Conservation (phyloP, 2,329 filamentous ascomycete species). For the Epichloe coenophiala region DNA sequence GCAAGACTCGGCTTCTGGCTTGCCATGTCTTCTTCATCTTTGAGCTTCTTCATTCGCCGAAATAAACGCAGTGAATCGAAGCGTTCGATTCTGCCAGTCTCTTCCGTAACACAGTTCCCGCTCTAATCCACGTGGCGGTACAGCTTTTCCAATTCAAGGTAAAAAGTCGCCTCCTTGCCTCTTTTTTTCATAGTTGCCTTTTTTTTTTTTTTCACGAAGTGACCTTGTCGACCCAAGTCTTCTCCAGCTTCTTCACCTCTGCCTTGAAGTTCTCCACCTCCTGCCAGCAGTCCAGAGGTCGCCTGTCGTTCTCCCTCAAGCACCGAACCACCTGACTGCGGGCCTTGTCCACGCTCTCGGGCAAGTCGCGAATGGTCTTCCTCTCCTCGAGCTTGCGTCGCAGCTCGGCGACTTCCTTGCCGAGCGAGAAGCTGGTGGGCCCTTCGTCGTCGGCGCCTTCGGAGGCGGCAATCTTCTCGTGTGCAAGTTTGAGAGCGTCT, state of each 20-base stretch:
- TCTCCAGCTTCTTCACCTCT: conserved; percentile 78
- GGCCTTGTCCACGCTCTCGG: conserved; percentile 59
- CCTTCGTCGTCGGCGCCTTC: conserved; percentile 19
- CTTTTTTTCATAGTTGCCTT: not conserved
- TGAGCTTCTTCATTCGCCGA: not conserved
- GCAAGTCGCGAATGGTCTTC: conserved; percentile 54
- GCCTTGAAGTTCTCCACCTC: conserved; percentile 85
- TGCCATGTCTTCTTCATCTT: too few species aligned
- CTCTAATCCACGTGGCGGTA: not conserved
- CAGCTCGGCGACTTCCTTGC: conserved; percentile 46
- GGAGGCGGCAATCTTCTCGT: conserved; percentile 45
- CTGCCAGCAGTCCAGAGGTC: conserved; percentile 86
- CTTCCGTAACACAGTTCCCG: not conserved
- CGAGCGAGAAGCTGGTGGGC: conserved; percentile 33
- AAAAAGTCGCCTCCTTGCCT: too few species aligned
- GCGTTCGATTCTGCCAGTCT: not conserved
- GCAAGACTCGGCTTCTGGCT: not conserved
- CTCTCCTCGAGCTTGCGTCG: conserved; percentile 45
- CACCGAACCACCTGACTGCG: conserved; percentile 67
- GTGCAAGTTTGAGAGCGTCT: conserved; percentile 53
- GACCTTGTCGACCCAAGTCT: conserved; percentile 75
- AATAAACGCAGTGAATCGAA: not conserved
- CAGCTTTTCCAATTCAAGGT: not conserved
- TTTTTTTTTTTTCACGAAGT: conserved; percentile 22
- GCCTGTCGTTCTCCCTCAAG: conserved; percentile 68